phyloP scores from a whole-genome alignment of 208 protist genomes.

The Trypanosoma congolense region DNA sequence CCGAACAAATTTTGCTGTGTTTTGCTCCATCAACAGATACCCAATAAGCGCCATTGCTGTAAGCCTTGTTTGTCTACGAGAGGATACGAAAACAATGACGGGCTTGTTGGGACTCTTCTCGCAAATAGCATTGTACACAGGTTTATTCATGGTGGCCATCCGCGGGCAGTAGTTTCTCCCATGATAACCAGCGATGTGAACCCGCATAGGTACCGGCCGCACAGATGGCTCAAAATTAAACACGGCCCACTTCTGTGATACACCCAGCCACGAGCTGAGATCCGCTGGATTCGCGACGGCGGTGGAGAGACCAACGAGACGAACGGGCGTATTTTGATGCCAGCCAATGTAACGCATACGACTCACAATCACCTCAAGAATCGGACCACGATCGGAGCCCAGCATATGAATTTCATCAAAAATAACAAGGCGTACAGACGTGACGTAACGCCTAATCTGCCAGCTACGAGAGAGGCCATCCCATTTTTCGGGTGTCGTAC shows the following conservation, averaged over 20 bases:
- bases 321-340: slow-evolving; percentile 87
- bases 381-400: slow-evolving; percentile 97
- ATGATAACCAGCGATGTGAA: slow-evolving; percentile 95
- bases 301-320: slow-evolving; percentile 98
- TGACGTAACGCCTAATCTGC: slow-evolving; percentile 95
- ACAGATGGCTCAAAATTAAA: slow-evolving; percentile 99
- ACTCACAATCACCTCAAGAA: slow-evolving; percentile 98
- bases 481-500: slow-evolving; percentile 99
- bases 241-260: slow-evolving; percentile 89
- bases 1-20: slow-evolving; percentile 92
- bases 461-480: slow-evolving; percentile 99
- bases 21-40: slow-evolving; percentile 89
- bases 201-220: slow-evolving; percentile 96
- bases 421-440: slow-evolving; percentile 94
- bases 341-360: slow-evolving; percentile 98
- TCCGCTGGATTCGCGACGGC: slow-evolving; percentile 98
- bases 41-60: slow-evolving; percentile 98
- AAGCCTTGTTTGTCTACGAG: slow-evolving; percentile 96
- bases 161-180: slow-evolving; percentile 98
- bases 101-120: slow-evolving; percentile 93
- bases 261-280: slow-evolving; percentile 97
- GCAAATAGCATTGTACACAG: slow-evolving; percentile 96
- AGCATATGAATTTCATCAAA: slow-evolving; percentile 99
- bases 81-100: slow-evolving; percentile 99
- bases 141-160: slow-evolving; percentile 99